Conservation (phyloP, 805 yeast species). For the Lipomyces spencermartinsiae region DNA sequence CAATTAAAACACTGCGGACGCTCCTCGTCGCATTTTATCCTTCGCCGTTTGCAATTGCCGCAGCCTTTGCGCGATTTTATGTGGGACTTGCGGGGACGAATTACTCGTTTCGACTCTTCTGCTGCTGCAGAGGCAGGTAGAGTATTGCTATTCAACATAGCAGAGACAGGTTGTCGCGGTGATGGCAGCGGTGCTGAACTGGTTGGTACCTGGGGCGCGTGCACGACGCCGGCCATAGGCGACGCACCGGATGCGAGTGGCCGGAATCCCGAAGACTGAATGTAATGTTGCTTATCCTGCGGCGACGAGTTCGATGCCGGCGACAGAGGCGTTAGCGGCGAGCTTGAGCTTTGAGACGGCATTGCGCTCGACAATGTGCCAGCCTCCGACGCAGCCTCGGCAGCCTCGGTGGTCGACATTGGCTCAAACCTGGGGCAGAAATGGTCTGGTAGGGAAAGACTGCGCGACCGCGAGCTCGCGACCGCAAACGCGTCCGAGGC, state of each 20-base stretch:
- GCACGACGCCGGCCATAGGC: background rate
- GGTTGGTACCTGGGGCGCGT: background rate
- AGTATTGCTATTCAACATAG: background rate
- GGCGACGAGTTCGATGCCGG: constrained; percentile 1
- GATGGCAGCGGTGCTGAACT: constrained; percentile 1
- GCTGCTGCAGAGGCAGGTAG: background rate
- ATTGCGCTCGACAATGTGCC: background rate
- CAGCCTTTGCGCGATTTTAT: constrained; percentile 79
- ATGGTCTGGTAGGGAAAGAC: background rate
- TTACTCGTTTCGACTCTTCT: constrained; percentile 1
- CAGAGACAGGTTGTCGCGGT: background rate
- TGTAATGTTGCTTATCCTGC: background rate
- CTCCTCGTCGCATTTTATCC: constrained; percentile 70
- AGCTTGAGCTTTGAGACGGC: background rate
- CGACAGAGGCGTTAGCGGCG: background rate
- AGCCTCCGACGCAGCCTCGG: background rate
- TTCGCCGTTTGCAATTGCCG: constrained; percentile 65
- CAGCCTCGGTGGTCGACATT: background rate
- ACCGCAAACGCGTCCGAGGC: constrained; percentile 4
- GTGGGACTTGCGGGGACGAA: constrained; percentile 49
- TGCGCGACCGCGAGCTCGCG: background rate
- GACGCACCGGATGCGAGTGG: background rate
- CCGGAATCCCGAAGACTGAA: background rate
- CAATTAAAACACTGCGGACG: constrained; percentile 67
- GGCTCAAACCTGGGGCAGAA: background rate